Evolutionary conservation across 768 basidiomycete species (phyloP), one percentile per base, ranked within the genome.

Genomic region (Mrakia hoshinonis): DNA sequence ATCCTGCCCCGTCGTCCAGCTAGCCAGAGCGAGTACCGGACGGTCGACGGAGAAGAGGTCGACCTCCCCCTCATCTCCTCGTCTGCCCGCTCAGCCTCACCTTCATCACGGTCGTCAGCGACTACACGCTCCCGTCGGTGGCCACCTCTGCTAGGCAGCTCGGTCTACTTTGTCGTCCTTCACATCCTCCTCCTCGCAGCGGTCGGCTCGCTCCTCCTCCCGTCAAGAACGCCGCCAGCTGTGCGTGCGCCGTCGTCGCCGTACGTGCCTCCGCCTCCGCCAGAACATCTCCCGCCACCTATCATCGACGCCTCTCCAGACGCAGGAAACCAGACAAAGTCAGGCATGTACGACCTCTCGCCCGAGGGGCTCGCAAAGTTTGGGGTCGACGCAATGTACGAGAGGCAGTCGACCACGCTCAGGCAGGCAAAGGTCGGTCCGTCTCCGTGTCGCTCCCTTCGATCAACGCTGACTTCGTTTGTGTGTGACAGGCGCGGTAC

Each of bases 281-380:
- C 31, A 20, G 58, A 61, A n/a, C 31, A 36, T 34, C 31, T 22
- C 11, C 31, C 36, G 22, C 31, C 34, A 20, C 58, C 58, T n/a
- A 9, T 22, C 3, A 34, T 34, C 29, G 10, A 34, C 55, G 34
- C 55, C 3, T 34, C 55, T 7, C 55, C 55, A 15, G 26, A 15
- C 26, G 29, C 29, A 58, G 31, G 26, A 29, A 9, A 18, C 58
- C 9, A 22, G 29, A 13, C 55, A 18, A 31, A 22, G 3, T 31
- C 31, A 20, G 15, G 29, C 12, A 48, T 65, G 29, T 65, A 65
- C 43, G 63, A 65, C n/a, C 46, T 65, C 9, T 22, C 22, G 9
- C 63, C 63, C 1, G 46, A 65, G 5, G 63, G 63, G 24, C 24
- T 65, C 11, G 63, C 63, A 26, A 65, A 65, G 24, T 65, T 65